These are phyloP conservation scores for Protea cynaroides DNA, from an alignment of 164 flowering plant species.

Conservation along the genomic window DNA sequence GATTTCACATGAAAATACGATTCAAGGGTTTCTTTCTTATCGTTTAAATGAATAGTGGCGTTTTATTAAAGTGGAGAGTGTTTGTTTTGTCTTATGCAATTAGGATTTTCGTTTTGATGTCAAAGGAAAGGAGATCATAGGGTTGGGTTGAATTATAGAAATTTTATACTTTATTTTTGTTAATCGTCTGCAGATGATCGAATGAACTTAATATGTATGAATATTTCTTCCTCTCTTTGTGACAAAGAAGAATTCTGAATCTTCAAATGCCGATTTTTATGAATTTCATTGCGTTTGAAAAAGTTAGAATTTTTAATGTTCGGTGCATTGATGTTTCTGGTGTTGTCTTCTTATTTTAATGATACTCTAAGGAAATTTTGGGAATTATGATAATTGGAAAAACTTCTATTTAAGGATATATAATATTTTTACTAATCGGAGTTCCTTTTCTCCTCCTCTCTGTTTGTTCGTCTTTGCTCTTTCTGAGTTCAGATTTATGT, in stretches of 20 bases:
- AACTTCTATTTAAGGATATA: neutral
- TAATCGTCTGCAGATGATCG: neutral
- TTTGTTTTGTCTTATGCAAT: neutral
- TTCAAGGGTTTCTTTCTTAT: neutral
- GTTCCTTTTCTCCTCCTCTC: neutral
- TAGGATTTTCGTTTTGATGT: neutral
- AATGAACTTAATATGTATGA: neutral
- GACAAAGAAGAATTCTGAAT: neutral
- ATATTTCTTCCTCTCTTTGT: neutral
- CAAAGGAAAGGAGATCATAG: neutral
- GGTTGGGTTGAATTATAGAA: too few relatives aligned
- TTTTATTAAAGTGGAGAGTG: neutral
- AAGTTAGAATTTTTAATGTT: neutral
- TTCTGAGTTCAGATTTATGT: neutral
- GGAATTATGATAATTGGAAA: neutral
- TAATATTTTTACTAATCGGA: neutral
- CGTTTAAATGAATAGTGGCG: neutral
- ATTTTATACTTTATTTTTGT: too few relatives aligned
- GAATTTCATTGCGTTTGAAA: neutral
- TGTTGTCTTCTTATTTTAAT: neutral
- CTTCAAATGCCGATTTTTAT: neutral
- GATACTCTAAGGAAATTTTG: neutral
- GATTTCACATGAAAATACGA: neutral
- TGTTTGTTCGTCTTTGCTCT: neutral
- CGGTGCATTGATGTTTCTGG: neutral